phyloP scores from a whole-genome alignment of 345 rosid species.

The Rhodamnia argentea region DNA sequence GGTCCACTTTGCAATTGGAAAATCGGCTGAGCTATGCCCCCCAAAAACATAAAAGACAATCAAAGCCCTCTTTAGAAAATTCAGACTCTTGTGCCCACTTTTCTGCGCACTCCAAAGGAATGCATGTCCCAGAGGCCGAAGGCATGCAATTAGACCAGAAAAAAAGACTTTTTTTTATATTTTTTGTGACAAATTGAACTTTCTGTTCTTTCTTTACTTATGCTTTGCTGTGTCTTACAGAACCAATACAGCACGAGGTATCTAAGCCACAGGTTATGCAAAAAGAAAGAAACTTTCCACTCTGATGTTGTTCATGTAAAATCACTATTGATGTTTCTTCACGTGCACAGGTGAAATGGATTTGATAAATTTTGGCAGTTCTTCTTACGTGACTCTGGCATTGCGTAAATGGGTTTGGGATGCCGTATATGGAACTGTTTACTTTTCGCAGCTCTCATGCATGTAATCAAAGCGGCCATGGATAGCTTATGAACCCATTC shows the following conservation, averaged over 20 bases:
- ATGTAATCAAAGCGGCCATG: background rate
- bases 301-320: background rate
- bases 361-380: background rate
- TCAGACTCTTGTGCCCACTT: background rate
- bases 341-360: background rate
- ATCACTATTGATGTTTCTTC: background rate
- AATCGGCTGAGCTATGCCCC: background rate
- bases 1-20: background rate
- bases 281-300: background rate
- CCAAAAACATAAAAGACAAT: background rate
- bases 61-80: background rate
- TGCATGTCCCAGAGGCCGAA: background rate
- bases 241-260: background rate
- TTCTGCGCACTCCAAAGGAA: background rate
- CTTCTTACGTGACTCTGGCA: background rate
- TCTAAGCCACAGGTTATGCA: background rate
- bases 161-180: background rate
- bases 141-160: background rate
- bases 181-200: background rate
- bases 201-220: background rate
- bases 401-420: background rate
- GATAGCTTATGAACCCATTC: background rate
- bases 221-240: background rate
- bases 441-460: background rate
- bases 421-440: background rate